phyloP scores from a whole-genome alignment of 1,284 basidiomycete genomes.

The Malassezia sympodialis region DNA sequence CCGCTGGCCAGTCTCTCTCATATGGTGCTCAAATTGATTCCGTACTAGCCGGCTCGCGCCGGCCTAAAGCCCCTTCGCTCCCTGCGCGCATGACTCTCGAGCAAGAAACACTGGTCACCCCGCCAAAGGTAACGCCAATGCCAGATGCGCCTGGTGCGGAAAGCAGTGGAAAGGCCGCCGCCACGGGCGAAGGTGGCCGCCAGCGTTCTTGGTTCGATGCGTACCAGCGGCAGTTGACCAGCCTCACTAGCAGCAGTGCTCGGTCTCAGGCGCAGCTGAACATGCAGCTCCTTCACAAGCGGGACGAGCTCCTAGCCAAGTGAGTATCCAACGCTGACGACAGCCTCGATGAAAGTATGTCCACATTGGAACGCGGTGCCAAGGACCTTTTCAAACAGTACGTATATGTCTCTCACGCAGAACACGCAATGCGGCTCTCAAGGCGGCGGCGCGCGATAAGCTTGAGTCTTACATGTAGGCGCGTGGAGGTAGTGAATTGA shows the following conservation, averaged over 20 bases:
- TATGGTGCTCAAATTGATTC: constrained; percentile 28
- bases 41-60: constrained; percentile 26
- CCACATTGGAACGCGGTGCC: constrained; percentile 27
- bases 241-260: background rate
- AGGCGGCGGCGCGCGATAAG: constrained; percentile 32
- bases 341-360: constrained; percentile 29
- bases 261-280: constrained; percentile 14
- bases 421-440: constrained; percentile 33
- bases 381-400: constrained; percentile 30
- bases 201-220: background rate
- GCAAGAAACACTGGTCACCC: background rate
- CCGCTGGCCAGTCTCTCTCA: constrained; percentile 25
- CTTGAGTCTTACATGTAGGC: constrained; percentile 20
- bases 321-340: background rate
- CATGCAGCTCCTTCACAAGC: constrained; percentile 19
- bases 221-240: constrained; percentile 3
- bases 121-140: background rate
- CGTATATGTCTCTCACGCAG: constrained; percentile 11
- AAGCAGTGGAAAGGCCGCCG: background rate
- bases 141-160: constrained; percentile 2
- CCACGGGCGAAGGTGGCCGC: background rate
- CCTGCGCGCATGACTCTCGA: constrained; percentile 7
- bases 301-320: constrained; percentile 12
- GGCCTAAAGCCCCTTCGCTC: constrained; percentile 25
- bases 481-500: background rate